Base-by-base conservation (phyloP, 495 filamentous ascomycete species). In the Podospora appendiculata region DNA sequence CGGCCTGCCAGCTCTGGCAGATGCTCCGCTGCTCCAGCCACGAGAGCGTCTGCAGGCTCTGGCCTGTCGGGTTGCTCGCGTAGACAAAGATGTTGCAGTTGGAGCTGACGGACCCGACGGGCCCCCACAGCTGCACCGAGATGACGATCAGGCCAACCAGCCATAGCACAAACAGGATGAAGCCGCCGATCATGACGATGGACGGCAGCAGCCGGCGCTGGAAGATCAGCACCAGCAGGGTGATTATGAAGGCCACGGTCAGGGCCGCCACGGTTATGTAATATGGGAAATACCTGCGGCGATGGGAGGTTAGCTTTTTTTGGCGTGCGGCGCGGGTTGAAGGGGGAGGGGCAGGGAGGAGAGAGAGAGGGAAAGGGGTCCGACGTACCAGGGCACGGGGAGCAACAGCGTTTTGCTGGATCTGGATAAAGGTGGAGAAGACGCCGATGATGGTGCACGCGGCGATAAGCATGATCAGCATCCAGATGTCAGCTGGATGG, bases 161-260 rank as follows among this genome's bases (percentile, higher is more conserved):
- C 84, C 84, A 99, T 35, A 99, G 78, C 0, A 94, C 83, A 63
- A 96, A 93, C 51, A 96, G 83, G 59, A 99, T 87, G 75, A 99
- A 97, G 64, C 87, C 85, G 56, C 85, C 85, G 45, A 97, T 76
- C 61, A 97, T 83, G 57, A 99, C 87, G 62, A 96, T 85, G 43
- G 87, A 85, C 0, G 93, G 93, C 10, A 99, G 79, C 10, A 99
- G 79, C 38, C 88, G 84, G 2, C 87, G 81, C 51, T 89, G 83
- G 41, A 78, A 76, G 54, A 90, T 86, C 13, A 97, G 82, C 67
- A 73, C 77, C 49, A 92, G 70, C 49, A 93, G 73, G 11, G 86
- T 56, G 59, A 83, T 66, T 48, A 94, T 80, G 76, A 90, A 93
- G 66, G 84, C 65, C 50, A 96, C 74, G 41, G 79, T 78, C 35